A percentile compares a stretch with the other conserved stretches of the same genome.
These are phyloP conservation scores for Paradendryphiella salina DNA, from an alignment of 2,329 filamentous ascomycete species.

Conservation along the genomic window DNA sequence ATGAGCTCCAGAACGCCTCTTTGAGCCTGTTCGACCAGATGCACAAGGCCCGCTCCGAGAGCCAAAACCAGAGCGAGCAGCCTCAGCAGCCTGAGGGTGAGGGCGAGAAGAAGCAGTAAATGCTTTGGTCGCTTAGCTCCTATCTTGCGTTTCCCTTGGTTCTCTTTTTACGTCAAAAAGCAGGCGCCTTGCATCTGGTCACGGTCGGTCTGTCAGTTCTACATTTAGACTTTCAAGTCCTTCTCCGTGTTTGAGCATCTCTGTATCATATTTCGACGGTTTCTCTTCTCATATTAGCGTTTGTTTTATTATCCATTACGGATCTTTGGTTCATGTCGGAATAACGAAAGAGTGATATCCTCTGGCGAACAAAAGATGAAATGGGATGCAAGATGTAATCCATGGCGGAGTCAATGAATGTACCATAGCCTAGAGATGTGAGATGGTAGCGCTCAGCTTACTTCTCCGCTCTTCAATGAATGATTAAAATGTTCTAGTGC, in stretches of 20 bases:
- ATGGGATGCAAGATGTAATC: conserved; percentile 26
- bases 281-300: conserved; percentile 36
- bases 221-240: conserved; percentile 41
- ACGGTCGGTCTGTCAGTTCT: conserved; percentile 32
- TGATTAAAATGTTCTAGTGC: conserved; percentile 17
- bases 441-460: conserved; percentile 37
- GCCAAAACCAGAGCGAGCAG: conserved; percentile 49
- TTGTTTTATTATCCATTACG: conserved; percentile 39
- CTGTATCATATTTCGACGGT: conserved; percentile 43
- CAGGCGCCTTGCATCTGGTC: conserved; percentile 47
- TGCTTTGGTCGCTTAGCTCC: conserved; percentile 22
- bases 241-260: conserved; percentile 30
- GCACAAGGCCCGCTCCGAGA: conserved; percentile 88
- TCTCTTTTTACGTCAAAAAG: conserved; percentile 39
- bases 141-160: conserved; percentile 30
- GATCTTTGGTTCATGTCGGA: conserved; percentile 26
- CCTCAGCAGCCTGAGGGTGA: conserved; percentile 56
- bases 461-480: conserved; percentile 38
- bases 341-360: conserved; percentile 30
- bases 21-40: conserved; percentile 99
- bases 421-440: conserved; percentile 37
- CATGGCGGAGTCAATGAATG: conserved; percentile 25
- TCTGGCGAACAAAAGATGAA: conserved; percentile 24
- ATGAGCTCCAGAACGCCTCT: conserved; percentile 93
- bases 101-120: conserved; percentile 73